Percentiles rank a stretch among this genome's conserved stretches.
Evolutionary conservation across 345 rosid species (phyloP).

Genomic region (Rhodamnia argentea): DNA sequence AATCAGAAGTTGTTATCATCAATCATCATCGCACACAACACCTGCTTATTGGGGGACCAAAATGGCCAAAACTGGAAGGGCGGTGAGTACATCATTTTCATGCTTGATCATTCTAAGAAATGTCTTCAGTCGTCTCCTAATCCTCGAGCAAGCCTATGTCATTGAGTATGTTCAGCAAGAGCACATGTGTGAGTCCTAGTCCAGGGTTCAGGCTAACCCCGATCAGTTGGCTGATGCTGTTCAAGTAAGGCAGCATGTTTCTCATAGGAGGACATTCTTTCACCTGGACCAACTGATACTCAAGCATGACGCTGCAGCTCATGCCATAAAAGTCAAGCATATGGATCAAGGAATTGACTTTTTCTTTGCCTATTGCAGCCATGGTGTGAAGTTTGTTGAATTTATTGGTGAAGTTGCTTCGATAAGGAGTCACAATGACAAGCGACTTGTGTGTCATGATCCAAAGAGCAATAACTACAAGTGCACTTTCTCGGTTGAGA

Average conservation of each 20-base stretch:
- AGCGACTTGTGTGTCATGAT: slow-evolving; percentile 27
- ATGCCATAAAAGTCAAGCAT: slow-evolving; percentile 25
- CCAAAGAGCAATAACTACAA: slow-evolving; percentile 25
- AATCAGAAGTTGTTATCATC: too few relatives aligned
- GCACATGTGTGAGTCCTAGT: slow-evolving; percentile 22
- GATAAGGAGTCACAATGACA: slow-evolving; percentile 9
- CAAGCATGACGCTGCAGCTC: slow-evolving; percentile 5
- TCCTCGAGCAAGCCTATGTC: background rate
- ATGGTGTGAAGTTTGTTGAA: slow-evolving; percentile 15
- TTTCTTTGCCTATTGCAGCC: background rate
- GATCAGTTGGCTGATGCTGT: slow-evolving; percentile 18
- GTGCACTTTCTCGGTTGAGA: slow-evolving; percentile 25
- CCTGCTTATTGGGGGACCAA: too few relatives aligned
- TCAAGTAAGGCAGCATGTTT: too few relatives aligned
- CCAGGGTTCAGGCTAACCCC: slow-evolving; percentile 26
- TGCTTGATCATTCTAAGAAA: too few relatives aligned
- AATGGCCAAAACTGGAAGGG: too few relatives aligned
- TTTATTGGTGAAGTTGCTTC: slow-evolving; percentile 19
- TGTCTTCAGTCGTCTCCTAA: too few relatives aligned
- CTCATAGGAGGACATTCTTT: too few relatives aligned
- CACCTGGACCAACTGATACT: too few relatives aligned
- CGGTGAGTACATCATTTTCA: too few relatives aligned
- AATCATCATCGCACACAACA: too few relatives aligned
- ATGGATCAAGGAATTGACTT: slow-evolving; percentile 31
- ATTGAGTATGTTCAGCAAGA: slow-evolving; percentile 27